Conservation (phyloP, 306 rosid species). For the Casuarina equisetifolia region DNA sequence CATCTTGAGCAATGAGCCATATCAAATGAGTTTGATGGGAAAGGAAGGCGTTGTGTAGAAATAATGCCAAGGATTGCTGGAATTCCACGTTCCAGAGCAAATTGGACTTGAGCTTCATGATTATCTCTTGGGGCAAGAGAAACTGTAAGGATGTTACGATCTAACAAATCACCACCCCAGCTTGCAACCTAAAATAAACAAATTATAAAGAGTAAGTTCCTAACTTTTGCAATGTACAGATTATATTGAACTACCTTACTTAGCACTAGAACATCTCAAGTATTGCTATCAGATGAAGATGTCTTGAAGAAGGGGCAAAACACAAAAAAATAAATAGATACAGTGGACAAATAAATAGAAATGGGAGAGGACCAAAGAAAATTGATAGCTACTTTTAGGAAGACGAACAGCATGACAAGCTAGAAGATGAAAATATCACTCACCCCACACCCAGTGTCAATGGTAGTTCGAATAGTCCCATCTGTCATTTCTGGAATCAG, state of each 20-base stretch:
- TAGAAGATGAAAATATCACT: constrained; percentile 32
- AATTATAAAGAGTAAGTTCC: constrained; percentile 23
- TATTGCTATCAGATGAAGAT: neutral
- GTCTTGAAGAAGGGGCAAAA: neutral
- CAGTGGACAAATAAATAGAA: neutral
- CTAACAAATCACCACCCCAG: constrained; percentile 99
- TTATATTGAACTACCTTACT: neutral
- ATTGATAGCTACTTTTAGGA: neutral
- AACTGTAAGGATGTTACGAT: constrained; percentile 80
- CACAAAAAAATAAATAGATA: neutral
- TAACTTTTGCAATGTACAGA: neutral
- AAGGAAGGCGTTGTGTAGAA: constrained; percentile 96
- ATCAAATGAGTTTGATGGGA: constrained; percentile 90
- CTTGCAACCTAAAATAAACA: constrained; percentile 78
- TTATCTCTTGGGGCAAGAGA: constrained; percentile 99
- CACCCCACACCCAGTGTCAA: constrained; percentile 99
- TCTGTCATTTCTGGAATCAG: constrained; percentile 94
- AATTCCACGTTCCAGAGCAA: constrained; percentile 96
- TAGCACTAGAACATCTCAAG: neutral
- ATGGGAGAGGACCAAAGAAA: neutral
- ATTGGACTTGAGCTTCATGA: constrained; percentile 99
- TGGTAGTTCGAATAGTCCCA: constrained; percentile 89
- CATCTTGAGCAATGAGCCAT: constrained; percentile 99
- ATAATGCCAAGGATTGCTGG: constrained; percentile 96
- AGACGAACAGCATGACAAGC: neutral